Conservation (phyloP, 1,139 yeast species). For the Dujonia santamariae region DNA sequence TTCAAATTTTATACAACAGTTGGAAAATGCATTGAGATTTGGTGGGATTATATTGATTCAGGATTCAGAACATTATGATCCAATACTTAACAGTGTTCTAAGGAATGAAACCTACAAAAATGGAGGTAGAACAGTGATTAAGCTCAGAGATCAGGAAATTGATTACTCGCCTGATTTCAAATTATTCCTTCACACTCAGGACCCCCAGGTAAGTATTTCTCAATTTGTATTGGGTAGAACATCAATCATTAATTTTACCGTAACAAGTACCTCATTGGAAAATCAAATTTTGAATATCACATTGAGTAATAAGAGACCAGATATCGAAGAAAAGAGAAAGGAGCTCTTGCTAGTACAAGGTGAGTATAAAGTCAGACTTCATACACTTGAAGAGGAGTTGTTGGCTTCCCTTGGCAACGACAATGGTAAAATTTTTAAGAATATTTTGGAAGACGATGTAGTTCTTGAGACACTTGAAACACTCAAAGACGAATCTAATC, state of each 20-base stretch:
- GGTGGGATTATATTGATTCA: slow-evolving; percentile 73
- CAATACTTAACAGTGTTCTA: slow-evolving; percentile 62
- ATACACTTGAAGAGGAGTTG: slow-evolving; percentile 58
- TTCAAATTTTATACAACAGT: slow-evolving; percentile 60
- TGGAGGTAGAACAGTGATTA: slow-evolving; percentile 69
- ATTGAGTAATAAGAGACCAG: slow-evolving; percentile 59
- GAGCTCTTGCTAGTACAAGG: slow-evolving; percentile 56
- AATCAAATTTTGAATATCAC: slow-evolving; percentile 60
- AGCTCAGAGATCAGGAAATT: slow-evolving; percentile 59
- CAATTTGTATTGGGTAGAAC: slow-evolving; percentile 63
- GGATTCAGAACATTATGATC: slow-evolving; percentile 81
- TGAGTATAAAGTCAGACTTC: slow-evolving; percentile 55
- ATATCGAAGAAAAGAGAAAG: slow-evolving; percentile 55
- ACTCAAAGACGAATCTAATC: slow-evolving; percentile 60
- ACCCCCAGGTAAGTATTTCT: slow-evolving; percentile 46
- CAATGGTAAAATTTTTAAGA: slow-evolving; percentile 48
- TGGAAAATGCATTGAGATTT: slow-evolving; percentile 80
- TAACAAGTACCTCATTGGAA: slow-evolving; percentile 66
- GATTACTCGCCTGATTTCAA: slow-evolving; percentile 68
- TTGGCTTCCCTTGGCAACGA: slow-evolving; percentile 57
- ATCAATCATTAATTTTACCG: slow-evolving; percentile 63
- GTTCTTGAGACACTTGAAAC: slow-evolving; percentile 60
- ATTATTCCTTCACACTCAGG: slow-evolving; percentile 60
- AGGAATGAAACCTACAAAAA: slow-evolving; percentile 57
- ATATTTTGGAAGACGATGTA: slow-evolving; percentile 64